These are phyloP conservation scores for Pythium rishiriense DNA, from an alignment of 352 stramenopile species.

Conservation along the genomic window DNA sequence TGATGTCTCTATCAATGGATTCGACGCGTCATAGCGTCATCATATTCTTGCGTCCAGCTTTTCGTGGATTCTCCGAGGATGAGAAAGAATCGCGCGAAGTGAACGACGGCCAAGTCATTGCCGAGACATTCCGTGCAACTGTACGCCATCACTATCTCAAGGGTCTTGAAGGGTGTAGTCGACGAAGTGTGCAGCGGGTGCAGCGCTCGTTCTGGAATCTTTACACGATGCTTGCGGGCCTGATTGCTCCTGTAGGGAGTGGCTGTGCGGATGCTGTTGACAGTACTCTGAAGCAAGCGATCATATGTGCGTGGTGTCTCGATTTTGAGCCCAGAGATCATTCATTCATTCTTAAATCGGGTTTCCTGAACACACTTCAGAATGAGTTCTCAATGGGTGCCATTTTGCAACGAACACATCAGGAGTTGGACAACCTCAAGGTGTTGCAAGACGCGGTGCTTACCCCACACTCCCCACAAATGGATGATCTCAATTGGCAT, in stretches of 20 bases:
- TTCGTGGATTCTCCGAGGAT: slow-evolving; percentile 84
- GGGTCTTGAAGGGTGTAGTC: slow-evolving; percentile 80
- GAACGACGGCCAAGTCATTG: slow-evolving; percentile 75
- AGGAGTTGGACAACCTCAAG: slow-evolving; percentile 27
- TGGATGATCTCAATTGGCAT: slow-evolving; percentile 69
- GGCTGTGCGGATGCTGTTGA: slow-evolving; percentile 36
- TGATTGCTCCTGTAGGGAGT: slow-evolving; percentile 36
- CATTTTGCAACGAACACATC: slow-evolving; percentile 31
- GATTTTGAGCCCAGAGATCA: slow-evolving; percentile 86
- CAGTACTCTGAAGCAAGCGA: slow-evolving; percentile 69
- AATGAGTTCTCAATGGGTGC: slow-evolving; percentile 76
- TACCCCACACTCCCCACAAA: neutral
- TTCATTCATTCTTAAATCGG: slow-evolving; percentile 74
- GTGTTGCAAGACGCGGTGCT: slow-evolving; percentile 8
- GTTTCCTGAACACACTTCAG: slow-evolving; percentile 72
- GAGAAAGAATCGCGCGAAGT: slow-evolving; percentile 80
- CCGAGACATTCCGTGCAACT: slow-evolving; percentile 82
- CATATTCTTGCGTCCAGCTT: slow-evolving; percentile 81
- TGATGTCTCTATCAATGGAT: slow-evolving; percentile 75
- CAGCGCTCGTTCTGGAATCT: slow-evolving; percentile 76
- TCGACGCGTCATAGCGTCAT: slow-evolving; percentile 72
- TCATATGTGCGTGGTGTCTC: slow-evolving; percentile 79
- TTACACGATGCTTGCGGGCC: slow-evolving; percentile 63
- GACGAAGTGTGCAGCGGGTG: slow-evolving; percentile 53
- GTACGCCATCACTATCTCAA: slow-evolving; percentile 88